These are phyloP conservation scores for Collybiopsis luxurians DNA, from an alignment of 768 basidiomycete species.

Conservation along the genomic window DNA sequence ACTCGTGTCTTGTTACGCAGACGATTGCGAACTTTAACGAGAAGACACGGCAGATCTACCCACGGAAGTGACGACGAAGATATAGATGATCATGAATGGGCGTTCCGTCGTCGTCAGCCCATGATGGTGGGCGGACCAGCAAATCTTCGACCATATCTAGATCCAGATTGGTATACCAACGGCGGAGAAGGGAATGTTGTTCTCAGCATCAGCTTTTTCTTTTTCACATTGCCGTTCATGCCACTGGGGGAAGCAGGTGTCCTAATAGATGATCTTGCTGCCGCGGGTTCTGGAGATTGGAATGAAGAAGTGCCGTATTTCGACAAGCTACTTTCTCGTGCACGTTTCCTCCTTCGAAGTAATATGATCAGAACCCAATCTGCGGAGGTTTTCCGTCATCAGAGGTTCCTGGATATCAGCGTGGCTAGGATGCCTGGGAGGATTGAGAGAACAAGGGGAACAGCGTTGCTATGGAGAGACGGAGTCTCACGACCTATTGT, in stretches of 20 bases:
- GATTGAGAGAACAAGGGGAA: constrained; percentile 21
- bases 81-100: constrained; percentile 52
- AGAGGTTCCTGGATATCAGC: constrained; percentile 44
- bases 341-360: constrained; percentile 47
- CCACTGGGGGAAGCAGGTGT: constrained; percentile 30
- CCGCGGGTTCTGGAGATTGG: neutral
- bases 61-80: constrained; percentile 41
- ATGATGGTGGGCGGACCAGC: constrained; percentile 47
- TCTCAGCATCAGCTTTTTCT: constrained; percentile 31
- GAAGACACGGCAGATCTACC: neutral
- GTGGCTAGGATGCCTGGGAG: constrained; percentile 21
- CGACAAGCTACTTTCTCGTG: constrained; percentile 37
- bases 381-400: constrained; percentile 32
- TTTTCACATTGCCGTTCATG: constrained; percentile 44
- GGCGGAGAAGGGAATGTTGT: constrained; percentile 34
- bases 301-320: constrained; percentile 33
- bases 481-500: constrained; percentile 11
- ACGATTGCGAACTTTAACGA: neutral
- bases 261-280: constrained; percentile 27
- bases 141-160: constrained; percentile 49
- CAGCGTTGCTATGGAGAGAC: constrained; percentile 19
- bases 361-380: constrained; percentile 34
- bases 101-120: constrained; percentile 44
- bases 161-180: constrained; percentile 39
- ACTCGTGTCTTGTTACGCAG: constrained; percentile 40